Base-by-base conservation (phyloP, 2,329 filamentous ascomycete species). In the Trichoderma sp. region DNA sequence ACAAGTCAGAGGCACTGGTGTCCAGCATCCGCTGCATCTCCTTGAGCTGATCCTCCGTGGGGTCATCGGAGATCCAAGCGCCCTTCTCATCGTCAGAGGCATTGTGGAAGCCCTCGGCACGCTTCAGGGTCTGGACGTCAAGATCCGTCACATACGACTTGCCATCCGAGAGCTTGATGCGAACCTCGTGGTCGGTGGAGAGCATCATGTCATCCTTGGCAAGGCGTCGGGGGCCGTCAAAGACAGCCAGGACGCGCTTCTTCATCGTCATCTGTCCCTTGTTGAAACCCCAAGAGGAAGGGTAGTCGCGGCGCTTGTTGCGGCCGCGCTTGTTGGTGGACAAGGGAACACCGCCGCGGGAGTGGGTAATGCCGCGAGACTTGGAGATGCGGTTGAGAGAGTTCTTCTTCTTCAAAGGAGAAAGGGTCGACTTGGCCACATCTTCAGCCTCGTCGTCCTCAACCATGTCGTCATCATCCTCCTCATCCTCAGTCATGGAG, bases 151-250 rank as follows among this genome's bases (percentile, higher is more conserved):
- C 90, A 77, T 97, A 98, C 1, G 87, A 85, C 74, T 91, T 89
- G 75, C 87, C 87, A 75, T 92, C 90, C 27, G 87, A 87, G 19
- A 97, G 85, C 78, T 89, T 89, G 78, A 97, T 85, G 75, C 94
- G 92, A 42, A 98, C 93, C 80, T 99, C 95, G 75, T 95, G 94
- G 74, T 97, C 93, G 17, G 92, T 93, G 73, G 94, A 93, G 59
- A 99, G 89, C 93, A 97, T 97, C 93, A 98, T 95, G 80, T 99
- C 95, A 77, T 99, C 95, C 83, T 98, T 98, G 87, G 92, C 95
- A 59, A 99, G 85, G 50, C 94, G 89, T 64, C 94, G 89, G 17
- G 86, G 86, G 0, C 95, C 95, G 76, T 98, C 93, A 75, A 96
- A 99, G 22, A 97, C 92, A 71, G 93, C 93, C 74, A 98, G 85